These are phyloP conservation scores for Dactylorhiza incarnata DNA, from an alignment of 106 monocot species.

Conservation along the genomic window DNA sequence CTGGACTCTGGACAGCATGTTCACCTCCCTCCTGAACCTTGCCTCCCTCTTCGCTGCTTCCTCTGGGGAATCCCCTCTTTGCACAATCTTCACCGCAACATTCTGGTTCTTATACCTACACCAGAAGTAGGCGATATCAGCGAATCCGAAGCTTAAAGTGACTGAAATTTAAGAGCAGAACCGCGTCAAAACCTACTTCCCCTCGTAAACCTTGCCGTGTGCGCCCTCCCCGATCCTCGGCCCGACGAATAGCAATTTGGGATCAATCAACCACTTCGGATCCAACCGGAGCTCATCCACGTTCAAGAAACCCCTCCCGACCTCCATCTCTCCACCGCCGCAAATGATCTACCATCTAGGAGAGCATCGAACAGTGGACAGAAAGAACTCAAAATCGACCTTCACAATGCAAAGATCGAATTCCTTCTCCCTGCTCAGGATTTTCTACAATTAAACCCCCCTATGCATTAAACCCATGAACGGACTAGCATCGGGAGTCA, in stretches of 20 bases:
- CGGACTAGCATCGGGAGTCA: not conserved
- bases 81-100: constrained; percentile 90
- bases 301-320: constrained; percentile 44
- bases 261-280: constrained; percentile 83
- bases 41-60: constrained; percentile 68
- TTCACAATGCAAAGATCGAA: not conserved
- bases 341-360: constrained; percentile 27
- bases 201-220: constrained; percentile 91
- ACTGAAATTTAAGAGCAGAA: not conserved
- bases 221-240: constrained; percentile 91
- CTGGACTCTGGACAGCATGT: constrained; percentile 76
- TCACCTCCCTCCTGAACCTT: constrained; percentile 87
- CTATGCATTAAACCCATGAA: not conserved
- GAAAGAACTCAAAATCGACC: not conserved
- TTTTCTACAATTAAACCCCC: not conserved
- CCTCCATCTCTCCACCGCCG: constrained; percentile 36
- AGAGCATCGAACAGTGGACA: constrained; percentile 6
- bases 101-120: constrained; percentile 90
- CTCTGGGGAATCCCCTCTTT: constrained; percentile 71
- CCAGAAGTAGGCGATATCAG: constrained; percentile 4
- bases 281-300: constrained; percentile 46
- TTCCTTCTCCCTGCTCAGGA: not conserved
- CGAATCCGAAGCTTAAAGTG: not conserved
- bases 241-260: constrained; percentile 82
- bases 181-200: constrained; percentile 54